phyloP scores from a whole-genome alignment of 345 rosid genomes.

The Lagerstroemia speciosa region DNA sequence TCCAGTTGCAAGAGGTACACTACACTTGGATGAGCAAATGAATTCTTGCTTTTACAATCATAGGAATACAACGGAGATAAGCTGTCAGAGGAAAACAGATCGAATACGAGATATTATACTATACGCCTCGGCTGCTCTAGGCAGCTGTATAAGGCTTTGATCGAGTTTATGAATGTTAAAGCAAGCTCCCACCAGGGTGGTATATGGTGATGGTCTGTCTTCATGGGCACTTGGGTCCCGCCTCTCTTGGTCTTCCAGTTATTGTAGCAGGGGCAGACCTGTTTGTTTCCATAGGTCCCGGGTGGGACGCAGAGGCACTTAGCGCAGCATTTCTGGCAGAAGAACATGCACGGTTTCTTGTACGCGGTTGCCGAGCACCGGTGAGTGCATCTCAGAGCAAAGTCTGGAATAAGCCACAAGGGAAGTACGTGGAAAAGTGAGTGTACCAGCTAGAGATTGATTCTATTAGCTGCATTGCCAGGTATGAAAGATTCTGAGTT shows the following conservation, averaged over 20 bases:
- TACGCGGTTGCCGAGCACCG: constrained; percentile 71
- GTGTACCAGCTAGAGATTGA: too few species aligned
- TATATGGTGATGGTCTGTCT: too few species aligned
- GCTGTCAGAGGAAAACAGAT: too few species aligned
- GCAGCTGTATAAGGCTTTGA: too few species aligned
- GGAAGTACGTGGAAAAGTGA: not conserved
- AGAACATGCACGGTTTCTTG: constrained; percentile 80
- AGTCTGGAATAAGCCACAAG: not conserved
- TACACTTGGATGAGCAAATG: too few species aligned
- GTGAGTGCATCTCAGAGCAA: constrained; percentile 23
- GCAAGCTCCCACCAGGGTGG: too few species aligned
- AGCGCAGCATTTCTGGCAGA: constrained; percentile 70
- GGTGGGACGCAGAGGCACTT: constrained; percentile 83
- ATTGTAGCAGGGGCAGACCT: constrained; percentile 68
- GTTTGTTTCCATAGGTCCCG: constrained; percentile 68
- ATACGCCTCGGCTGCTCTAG: too few species aligned
- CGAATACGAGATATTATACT: too few species aligned
- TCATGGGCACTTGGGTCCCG: constrained; percentile 73
- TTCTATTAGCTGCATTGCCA: not conserved
- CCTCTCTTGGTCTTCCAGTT: constrained; percentile 66
- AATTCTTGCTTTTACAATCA: too few species aligned
- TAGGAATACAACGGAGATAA: too few species aligned
- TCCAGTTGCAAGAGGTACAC: too few species aligned
- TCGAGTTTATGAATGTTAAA: too few species aligned
- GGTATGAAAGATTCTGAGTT: not conserved